Base-by-base conservation (phyloP, 2,329 filamentous ascomycete species). In the Pleoardoris graminearum region DNA sequence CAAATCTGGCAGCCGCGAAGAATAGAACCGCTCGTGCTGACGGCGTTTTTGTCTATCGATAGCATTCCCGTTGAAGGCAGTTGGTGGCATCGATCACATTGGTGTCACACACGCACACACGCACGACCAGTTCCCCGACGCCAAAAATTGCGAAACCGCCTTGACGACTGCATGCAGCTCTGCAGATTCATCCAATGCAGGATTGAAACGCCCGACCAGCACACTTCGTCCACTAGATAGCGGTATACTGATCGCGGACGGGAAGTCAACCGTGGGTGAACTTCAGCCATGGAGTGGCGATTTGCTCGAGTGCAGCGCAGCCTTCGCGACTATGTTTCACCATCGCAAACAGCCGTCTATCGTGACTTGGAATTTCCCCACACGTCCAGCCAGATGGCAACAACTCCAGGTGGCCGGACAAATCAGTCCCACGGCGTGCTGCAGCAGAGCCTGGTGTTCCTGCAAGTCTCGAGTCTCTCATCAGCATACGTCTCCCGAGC, bases 241-340 rank as follows among this genome's bases (percentile, higher is more conserved):
- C 54, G 47, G 51, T 32, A 55, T 55, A 10, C 4, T 22, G 22
- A 22, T 35, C 45, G 57, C 52, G 41, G 50, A 48, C 52, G 58
- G 56, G 60, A 61, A 53, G 46, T 59, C 63, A 66, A 65, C 64
- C 55, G 60, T 50, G 45, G 51, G 35, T 23, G 29, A 53, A 22
- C 36, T 50, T 58, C 49, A 53, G 57, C 62, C 57, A 53, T 36
- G 22, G 17, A 29, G 43, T 39, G 47, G 37, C 47, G 37, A 50
- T 32, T 22, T n/a, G n/a, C 56, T 59, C 55, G 63, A 58, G 35
- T 68, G 66, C 66, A 67, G 60, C 51, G 43, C 48, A 56, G 49
- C 50, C 57, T 56, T 61, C 58, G 57, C 59, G 57, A 58, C 48
- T 38, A 42, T 61, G 69, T 72, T 67, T 66, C 69, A 72, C 69